phyloP scores from a whole-genome alignment of 805 yeast genomes.

The Candida michaelii region DNA sequence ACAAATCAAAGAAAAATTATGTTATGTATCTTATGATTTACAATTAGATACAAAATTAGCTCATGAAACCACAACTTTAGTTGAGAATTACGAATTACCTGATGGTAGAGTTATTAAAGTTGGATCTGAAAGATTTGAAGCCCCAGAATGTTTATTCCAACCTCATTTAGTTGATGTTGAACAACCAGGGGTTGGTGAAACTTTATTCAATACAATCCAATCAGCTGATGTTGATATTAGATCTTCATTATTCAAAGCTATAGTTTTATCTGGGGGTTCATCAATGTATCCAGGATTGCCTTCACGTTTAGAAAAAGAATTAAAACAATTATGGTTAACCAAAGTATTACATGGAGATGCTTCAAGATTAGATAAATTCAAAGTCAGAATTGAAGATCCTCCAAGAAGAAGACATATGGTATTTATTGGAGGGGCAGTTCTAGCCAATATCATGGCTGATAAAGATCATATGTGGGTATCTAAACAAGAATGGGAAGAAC shows the following conservation, averaged over 20 bases:
- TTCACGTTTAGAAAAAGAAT: conserved; percentile 89
- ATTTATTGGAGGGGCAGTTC: conserved; percentile 96
- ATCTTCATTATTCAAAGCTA: conserved; percentile 82
- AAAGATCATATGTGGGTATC: conserved; percentile 98
- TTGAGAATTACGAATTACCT: conserved; percentile 89
- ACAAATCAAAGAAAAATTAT: conserved; percentile 85
- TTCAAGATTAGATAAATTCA: conserved; percentile 81
- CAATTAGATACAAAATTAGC: conserved; percentile 85
- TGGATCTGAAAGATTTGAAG: conserved; percentile 94
- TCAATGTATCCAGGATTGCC: conserved; percentile 99
- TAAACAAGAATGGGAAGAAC: conserved; percentile 97
- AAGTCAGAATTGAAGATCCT: conserved; percentile 96
- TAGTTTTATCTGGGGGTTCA: conserved; percentile 96
- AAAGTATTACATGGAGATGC: conserved; percentile 87
- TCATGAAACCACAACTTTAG: conserved; percentile 92
- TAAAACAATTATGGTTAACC: conserved; percentile 94
- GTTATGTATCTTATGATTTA: conserved; percentile 93
- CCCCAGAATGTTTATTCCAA: conserved; percentile 96
- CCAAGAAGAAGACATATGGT: conserved; percentile 99
- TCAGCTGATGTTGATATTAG: conserved; percentile 93
- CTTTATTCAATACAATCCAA: conserved; percentile 88
- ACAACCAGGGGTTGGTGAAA: conserved; percentile 95
- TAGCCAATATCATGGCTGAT: conserved; percentile 97
- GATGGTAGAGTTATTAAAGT: conserved; percentile 94
- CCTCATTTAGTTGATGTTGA: conserved; percentile 94